Base-by-base conservation (phyloP, 441 rosid species). In the Mallotus repandus region DNA sequence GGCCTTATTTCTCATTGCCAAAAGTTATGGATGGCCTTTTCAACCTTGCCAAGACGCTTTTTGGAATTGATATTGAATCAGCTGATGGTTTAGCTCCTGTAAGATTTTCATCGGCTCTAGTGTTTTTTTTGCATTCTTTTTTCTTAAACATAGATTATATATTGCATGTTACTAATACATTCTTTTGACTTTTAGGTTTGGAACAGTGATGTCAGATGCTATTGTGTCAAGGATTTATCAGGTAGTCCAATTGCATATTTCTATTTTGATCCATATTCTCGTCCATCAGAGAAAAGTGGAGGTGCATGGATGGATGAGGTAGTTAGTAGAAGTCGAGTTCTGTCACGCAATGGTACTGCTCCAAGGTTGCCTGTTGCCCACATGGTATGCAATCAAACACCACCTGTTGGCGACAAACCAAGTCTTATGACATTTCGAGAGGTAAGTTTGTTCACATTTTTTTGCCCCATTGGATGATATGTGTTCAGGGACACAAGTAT, bases 251-350 rank as follows among this genome's bases (percentile, higher is more conserved):
- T 83, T 63, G 96, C 98, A 4, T 92, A 94, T 81, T 92, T 94
- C 79, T 92, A 94, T 81, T 94, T 94, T 78, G 99, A 94, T 85
- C 97, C 99, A 60, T 92, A 89, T 79, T 89, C 97, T 72, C 97
- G 99, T 70, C 98, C 99, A 41, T 88, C 98, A 32, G 96, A 95
- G 76, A 95, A 95, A 82, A 81, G 76, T 72, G 97, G 89, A 41
- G 98, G 98, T 63, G 99, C 99, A 66, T 94, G 99, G 98, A 89
- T 92, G 98, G 89, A 82, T 80, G 99, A 92, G 78, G 99, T 94
- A 46, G 79, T 91, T 81, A 80, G 85, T 52, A 89, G 97, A 72
- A 92, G 99, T 82, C 87, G 82, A 59, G 90, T 89, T 74, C 60
- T 92, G 85, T 87, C 99, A 65, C 83, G 65, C 68, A 90, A 87